Evolutionary conservation across 2,329 filamentous ascomycete species (phyloP).

Genomic region (Talaromyces sp.): DNA sequence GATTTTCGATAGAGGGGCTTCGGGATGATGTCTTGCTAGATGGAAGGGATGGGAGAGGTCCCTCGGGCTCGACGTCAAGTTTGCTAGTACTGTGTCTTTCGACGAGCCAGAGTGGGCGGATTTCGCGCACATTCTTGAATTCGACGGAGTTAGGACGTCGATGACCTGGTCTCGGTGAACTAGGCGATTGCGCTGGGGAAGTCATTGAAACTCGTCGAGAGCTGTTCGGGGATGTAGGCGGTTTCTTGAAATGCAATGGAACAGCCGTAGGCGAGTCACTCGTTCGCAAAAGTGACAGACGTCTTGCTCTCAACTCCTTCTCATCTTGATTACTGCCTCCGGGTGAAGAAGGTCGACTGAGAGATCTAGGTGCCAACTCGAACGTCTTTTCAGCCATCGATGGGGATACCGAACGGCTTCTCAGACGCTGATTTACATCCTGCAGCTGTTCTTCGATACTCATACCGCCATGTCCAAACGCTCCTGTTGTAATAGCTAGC

Average conservation of each 20-base stretch:
- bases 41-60: conserved; percentile 49
- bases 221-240: conserved; percentile 45
- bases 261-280: conserved; percentile 52
- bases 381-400: conserved; percentile 28
- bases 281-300: conserved; percentile 29
- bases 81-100: conserved; percentile 56
- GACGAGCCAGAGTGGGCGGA: conserved; percentile 78
- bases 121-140: conserved; percentile 59
- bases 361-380: conserved; percentile 30
- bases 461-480: neutral
- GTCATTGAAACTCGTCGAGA: conserved; percentile 40
- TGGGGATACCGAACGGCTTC: conserved; percentile 38
- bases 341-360: conserved; percentile 35
- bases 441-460: conserved; percentile 22
- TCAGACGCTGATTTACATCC: conserved; percentile 23
- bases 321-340: conserved; percentile 21
- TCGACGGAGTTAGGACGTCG: conserved; percentile 50
- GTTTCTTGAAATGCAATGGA: conserved; percentile 55
- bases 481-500: conserved; percentile 23
- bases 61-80: conserved; percentile 38
- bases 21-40: conserved; percentile 50
- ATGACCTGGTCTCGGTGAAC: conserved; percentile 46
- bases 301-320: conserved; percentile 24
- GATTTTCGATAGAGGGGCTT: conserved; percentile 45
- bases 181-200: conserved; percentile 35